These are phyloP conservation scores for Spathaspora hagerdaliae DNA, from an alignment of 805 yeast genomes.

Conservation along the genomic window DNA sequence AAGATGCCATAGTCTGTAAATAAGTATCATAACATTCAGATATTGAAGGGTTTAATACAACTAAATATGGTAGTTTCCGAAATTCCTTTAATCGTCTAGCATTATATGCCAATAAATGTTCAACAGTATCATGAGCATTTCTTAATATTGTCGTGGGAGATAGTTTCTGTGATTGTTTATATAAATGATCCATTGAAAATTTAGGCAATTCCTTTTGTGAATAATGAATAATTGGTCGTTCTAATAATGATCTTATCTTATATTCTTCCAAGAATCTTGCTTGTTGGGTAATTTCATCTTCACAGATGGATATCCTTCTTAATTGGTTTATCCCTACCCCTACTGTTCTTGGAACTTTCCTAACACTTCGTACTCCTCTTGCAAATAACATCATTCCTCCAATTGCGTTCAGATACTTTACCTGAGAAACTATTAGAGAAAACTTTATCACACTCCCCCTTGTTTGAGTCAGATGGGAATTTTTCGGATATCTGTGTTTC, in stretches of 20 bases:
- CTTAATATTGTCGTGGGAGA: constrained; percentile 31
- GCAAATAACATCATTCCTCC: no score
- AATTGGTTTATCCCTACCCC: no score
- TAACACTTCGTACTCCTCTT: no score
- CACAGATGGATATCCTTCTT: neutral
- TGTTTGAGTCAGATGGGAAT: no score
- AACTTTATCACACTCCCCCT: no score
- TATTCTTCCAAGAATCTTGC: constrained; percentile 47
- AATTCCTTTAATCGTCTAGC: constrained; percentile 70
- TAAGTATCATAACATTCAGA: constrained; percentile 73
- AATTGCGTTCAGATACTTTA: no score
- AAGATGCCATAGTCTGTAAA: constrained; percentile 55
- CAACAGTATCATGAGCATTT: constrained; percentile 54
- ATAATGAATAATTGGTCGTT: constrained; percentile 54
- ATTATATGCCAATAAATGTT: constrained; percentile 54
- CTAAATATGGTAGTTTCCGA: constrained; percentile 75
- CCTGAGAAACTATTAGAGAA: no score
- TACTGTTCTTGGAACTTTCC: no score
- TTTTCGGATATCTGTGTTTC: no score
- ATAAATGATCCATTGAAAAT: constrained; percentile 48
- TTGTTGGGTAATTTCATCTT: constrained; percentile 16
- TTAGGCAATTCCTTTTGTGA: constrained; percentile 51
- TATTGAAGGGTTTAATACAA: constrained; percentile 81
- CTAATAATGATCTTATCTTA: constrained; percentile 54
- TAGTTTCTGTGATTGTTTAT: constrained; percentile 38